Conservation (phyloP, 176 grass and related monocot species). For the Bonia amplexicaulis region DNA sequence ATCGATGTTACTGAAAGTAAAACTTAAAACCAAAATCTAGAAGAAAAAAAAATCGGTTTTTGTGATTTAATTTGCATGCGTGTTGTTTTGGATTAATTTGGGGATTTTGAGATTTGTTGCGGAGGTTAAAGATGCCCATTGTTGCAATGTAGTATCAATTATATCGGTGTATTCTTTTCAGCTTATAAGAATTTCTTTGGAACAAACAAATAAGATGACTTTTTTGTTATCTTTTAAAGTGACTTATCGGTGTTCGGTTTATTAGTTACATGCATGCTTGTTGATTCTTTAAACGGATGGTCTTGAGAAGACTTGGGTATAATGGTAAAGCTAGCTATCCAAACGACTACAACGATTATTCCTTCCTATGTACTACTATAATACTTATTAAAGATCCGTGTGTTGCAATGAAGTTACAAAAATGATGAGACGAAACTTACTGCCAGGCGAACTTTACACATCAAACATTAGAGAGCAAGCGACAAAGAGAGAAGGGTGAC, state of each 20-base stretch:
- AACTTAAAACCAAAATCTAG: not conserved
- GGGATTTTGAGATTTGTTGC: not conserved
- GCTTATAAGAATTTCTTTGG: too few species aligned
- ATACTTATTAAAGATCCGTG: too few species aligned
- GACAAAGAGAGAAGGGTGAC: too few species aligned
- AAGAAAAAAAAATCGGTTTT: not conserved
- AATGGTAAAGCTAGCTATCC: not conserved
- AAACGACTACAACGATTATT: too few species aligned
- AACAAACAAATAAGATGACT: too few species aligned
- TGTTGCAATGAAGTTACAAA: too few species aligned
- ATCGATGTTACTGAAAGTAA: not conserved
- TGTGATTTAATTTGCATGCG: not conserved
- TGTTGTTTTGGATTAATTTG: not conserved
- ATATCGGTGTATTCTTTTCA: too few species aligned
- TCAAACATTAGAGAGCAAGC: too few species aligned
- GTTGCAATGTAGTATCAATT: not conserved
- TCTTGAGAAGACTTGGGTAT: not conserved
- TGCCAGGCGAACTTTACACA: too few species aligned
- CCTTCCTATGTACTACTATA: too few species aligned
- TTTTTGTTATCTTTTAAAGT: too few species aligned
- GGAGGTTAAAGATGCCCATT: not conserved
- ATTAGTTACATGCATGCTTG: not conserved
- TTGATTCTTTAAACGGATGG: not conserved
- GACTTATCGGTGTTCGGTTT: not conserved
- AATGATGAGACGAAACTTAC: too few species aligned